Base-by-base conservation (phyloP, 192 early-diverging fungal genomes). In the Glomus cerebriforme region DNA sequence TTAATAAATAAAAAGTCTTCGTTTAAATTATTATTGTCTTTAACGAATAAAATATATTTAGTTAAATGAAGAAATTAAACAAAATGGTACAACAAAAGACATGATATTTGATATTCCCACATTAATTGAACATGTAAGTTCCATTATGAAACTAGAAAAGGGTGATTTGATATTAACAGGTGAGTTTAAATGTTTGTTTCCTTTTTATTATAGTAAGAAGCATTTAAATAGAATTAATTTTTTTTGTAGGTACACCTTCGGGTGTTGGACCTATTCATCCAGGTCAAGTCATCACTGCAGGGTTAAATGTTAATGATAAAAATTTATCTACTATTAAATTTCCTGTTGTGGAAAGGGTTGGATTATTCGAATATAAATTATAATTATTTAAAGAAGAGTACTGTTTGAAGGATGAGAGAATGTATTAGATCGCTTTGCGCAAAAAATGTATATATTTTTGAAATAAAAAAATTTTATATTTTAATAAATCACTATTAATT, bases 81-180 rank as follows among this genome's bases (percentile, higher is more conserved):
- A 99, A 86, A 83, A 93, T 74, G 97, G 97, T n/a, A 82, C 85
- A 59, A 97, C 97, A 1, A 86, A 86, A 34, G 95, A 97, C 66
- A 97, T 99, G 96, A 90, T 99, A 47, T 98, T 98, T 86, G 92
- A 91, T 45, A 90, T 97, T 59, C 95, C 96, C 0, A 82, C 82
- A 76, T 85, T 99, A 35, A 91, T 99, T 62, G 89, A 90, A 68
- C 88, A 95, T 77, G 89, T 97, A 71, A 92, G 91, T 60, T 84
- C 90, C 3, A 93, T 98, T 79, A 97, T 97, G 95, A 95, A 86
- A 49, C 86, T 99, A 29, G 92, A 99, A 75, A 86, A 85, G 19
- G 97, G 96, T 15, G 97, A 99, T 84, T 85, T 97, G 22, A 87
- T 99, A 39, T 85, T 99, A 58, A 98, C 97, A 6, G 95, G 94